A percentile compares a stretch with the other conserved stretches of the same genome.
Conservation (phyloP, 768 basidiomycete species). For the Leccinum rimulosum region DNA sequence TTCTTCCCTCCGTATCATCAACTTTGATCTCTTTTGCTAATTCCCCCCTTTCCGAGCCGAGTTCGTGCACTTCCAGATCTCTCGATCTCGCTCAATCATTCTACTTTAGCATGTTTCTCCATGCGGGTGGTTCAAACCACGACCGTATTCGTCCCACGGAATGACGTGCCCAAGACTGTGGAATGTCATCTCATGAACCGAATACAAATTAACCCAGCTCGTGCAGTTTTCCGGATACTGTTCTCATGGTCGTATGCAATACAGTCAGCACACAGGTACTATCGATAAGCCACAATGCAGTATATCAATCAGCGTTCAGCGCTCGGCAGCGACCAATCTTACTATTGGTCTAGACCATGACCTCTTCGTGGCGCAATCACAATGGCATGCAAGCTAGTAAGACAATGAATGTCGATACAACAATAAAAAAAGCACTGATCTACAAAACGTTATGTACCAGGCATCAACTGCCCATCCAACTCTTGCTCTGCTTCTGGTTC, state of each 20-base stretch:
- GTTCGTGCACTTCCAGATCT: not conserved
- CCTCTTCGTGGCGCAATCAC: not conserved
- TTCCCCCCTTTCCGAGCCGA: not conserved
- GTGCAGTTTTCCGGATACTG: not conserved
- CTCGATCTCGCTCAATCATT: not conserved
- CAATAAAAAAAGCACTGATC: not conserved
- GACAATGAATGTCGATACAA: conserved; percentile 10
- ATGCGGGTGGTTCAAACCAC: not conserved
- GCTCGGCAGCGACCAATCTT: not conserved
- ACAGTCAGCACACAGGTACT: too few species aligned
- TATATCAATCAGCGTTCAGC: not conserved
- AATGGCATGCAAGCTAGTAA: conserved; percentile 11
- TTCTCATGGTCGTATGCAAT: conserved; percentile 4
- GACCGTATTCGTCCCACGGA: not conserved
- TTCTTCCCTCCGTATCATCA: conserved; percentile 58
- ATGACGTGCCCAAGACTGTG: not conserved
- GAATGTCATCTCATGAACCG: conserved; percentile 5
- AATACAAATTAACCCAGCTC: not conserved
- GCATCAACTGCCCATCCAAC: conserved; percentile 29
- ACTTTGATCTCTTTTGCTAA: conserved; percentile 71
- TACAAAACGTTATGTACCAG: not conserved
- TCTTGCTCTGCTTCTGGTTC: conserved; percentile 67
- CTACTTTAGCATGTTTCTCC: not conserved
- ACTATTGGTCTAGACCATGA: not conserved
- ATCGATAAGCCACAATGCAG: not conserved